Base-by-base conservation (phyloP, 371 early-diverging fungal genomes). In the Rhizoclosmatium hyalinum region DNA sequence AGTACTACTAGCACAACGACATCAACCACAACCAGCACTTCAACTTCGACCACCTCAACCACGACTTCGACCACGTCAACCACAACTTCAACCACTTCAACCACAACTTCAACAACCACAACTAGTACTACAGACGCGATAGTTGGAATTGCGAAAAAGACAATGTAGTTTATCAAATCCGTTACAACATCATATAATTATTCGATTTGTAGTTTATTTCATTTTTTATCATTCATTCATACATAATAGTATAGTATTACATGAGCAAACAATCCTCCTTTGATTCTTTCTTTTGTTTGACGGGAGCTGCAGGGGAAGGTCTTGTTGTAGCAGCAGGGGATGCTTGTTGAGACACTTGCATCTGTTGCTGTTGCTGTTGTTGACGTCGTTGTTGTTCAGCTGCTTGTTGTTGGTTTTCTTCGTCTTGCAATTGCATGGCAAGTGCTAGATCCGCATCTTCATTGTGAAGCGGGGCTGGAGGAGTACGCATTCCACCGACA, bases 381-480 rank as follows among this genome's bases (percentile, higher is more conserved):
- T 62, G 64, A 12, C n/a, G 45, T 2, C 5, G 24, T 19, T 44
- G 14, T 32, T 45, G 32, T 21, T 12, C 47, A 14, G 64, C 69
- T 10, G 1, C 12, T 8, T 14, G 45, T 14, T 17, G 47, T 43
- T n/a, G 65, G 2, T 80, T 58, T 55, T 82, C 82, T 66, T 82
- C 79, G 21, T 77, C 61, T 55, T 82, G 82, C 46, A 82, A 44
- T 21, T 72, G 39, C 32, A 80, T 45, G 21, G 82, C 82, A 4
- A 82, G 66, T 14, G 80, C 80, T 12, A 76, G 67, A 54, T 41
- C 75, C 67, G 70, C 53, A 53, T 47, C 68, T 3, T 44, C 65
- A 3, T 3, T 64, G 6, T 47, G 42, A 24, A 43, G 41, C 21
- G 54, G 46, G 44, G n/a, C 68, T 14, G 12, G 44, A 42, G 19